Base-by-base conservation (phyloP, 257 asterid species). In the Leonotis leonurus region DNA sequence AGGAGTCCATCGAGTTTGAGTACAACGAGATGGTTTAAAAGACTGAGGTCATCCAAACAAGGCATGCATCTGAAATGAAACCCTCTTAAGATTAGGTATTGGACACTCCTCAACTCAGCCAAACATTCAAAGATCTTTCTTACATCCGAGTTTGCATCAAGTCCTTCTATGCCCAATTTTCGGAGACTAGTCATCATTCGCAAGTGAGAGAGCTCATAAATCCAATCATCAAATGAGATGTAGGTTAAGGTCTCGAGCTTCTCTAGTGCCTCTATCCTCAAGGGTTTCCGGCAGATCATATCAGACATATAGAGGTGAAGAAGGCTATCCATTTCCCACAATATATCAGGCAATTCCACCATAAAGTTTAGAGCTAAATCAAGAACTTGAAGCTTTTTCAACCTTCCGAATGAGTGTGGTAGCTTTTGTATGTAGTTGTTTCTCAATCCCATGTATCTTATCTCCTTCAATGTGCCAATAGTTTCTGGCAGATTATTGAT, bases 371-470 rank as follows among this genome's bases (percentile, higher is more conserved):
- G 52, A 1, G 52, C 52, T 45, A 70, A 21, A 17, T 53, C 65
- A 13, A 70, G 67, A 22, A 51, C 46, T 12, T 70, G 14, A 3
- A 67, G 60, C 45, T 48, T 73, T 12, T 54, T 18, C 20, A 73
- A 37, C 32, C 7, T 0, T 0, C 62, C 54, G 17, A 67, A 24
- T 0, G 74, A 67, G 6, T 12, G 32, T 11, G 78, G 74, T 21
- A 73, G 53, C 37, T 37, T 20, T 43, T 10, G 29, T n/a, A 67
- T 3, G 13, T 1, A 1, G 1, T 54, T 67, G 21, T 56, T 39
- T 55, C 74, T 53, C 60, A 62, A 45, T 11, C 74, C 70, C 32
- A 61, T 27, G 50, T 67, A 67, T 35, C 45, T 27, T n/a, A 73
- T 29, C 3, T 43, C 58, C 13, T 6, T 37, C 17, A 73, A 30